A percentile compares a stretch with the other conserved stretches of the same genome.
These are phyloP conservation scores for Chimonanthus salicifolius DNA, from an alignment of 164 flowering plant genomes.

Conservation along the genomic window DNA sequence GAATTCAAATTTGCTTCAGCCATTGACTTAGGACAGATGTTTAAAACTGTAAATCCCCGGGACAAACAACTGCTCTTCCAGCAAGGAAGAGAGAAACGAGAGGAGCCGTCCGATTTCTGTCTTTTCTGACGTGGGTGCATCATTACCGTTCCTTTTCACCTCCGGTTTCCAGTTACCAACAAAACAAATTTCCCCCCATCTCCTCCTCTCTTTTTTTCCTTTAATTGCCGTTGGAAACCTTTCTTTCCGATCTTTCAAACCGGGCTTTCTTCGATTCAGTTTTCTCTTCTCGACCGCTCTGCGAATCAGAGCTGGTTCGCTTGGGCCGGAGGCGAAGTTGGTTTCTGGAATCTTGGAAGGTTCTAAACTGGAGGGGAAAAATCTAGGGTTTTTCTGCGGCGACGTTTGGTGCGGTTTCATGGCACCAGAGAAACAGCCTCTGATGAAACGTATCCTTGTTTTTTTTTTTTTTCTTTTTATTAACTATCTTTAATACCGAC, in stretches of 20 bases:
- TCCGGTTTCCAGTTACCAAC: slow-evolving; percentile 4
- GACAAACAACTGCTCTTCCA: too few species aligned
- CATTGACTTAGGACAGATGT: too few species aligned
- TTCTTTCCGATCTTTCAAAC: not conserved
- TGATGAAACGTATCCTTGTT: slow-evolving; percentile 32
- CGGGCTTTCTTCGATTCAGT: not conserved
- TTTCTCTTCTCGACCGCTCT: not conserved
- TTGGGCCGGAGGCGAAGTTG: not conserved
- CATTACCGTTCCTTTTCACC: not conserved
- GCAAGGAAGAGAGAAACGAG: not conserved
- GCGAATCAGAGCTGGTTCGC: slow-evolving; percentile 13
- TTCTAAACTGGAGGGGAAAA: slow-evolving; percentile 26
- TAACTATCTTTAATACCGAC: not conserved
- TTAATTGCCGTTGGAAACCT: not conserved
- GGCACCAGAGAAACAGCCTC: slow-evolving; percentile 19
- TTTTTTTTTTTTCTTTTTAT: not conserved
- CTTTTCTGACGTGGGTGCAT: not conserved
- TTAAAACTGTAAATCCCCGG: too few species aligned
- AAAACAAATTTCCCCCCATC: not conserved
- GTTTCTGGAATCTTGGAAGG: slow-evolving; percentile 3
- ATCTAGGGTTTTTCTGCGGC: slow-evolving; percentile 15
- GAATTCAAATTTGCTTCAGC: too few species aligned
- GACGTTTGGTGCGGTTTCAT: slow-evolving; percentile 39
- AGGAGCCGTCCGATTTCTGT: not conserved
- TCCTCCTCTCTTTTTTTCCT: not conserved